These are phyloP conservation scores for Graphilbum fragrans DNA, from an alignment of 2,329 filamentous ascomycete species.

Conservation along the genomic window DNA sequence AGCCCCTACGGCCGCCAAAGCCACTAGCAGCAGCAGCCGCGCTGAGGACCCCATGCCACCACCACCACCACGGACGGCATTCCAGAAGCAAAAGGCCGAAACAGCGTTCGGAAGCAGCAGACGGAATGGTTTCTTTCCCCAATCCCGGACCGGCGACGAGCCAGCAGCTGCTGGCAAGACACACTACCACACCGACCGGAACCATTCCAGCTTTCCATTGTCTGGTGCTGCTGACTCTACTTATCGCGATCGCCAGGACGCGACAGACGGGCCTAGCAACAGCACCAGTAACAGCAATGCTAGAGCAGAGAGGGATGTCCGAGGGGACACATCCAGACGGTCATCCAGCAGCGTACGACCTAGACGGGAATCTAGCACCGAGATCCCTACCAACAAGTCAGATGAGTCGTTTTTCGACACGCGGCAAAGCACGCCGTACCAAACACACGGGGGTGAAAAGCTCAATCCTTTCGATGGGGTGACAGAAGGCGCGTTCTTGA, in stretches of 20 bases:
- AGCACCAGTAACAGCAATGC: too few relatives aligned
- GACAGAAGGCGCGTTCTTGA: slow-evolving; percentile 16
- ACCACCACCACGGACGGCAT: slow-evolving; percentile 35
- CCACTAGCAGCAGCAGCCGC: not conserved
- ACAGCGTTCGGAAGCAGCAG: slow-evolving; percentile 38
- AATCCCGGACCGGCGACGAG: slow-evolving; percentile 39
- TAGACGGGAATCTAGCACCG: slow-evolving; percentile 9
- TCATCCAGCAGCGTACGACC: slow-evolving; percentile 10
- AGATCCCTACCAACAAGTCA: slow-evolving; percentile 6
- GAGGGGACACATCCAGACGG: too few relatives aligned
- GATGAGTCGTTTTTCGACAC: slow-evolving; percentile 24
- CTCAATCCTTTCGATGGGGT: slow-evolving; percentile 41
- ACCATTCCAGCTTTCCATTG: slow-evolving; percentile 9
- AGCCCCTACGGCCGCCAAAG: not conserved
- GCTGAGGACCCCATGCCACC: slow-evolving; percentile 11
- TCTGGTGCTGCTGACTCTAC: too few relatives aligned
- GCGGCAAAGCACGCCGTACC: slow-evolving; percentile 47
- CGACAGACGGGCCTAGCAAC: too few relatives aligned
- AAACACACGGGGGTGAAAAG: slow-evolving; percentile 43
- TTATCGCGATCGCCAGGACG: too few relatives aligned
- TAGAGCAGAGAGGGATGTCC: too few relatives aligned
- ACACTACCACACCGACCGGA: slow-evolving; percentile 33
- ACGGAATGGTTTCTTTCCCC: slow-evolving; percentile 36
- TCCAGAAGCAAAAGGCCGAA: slow-evolving; percentile 39
- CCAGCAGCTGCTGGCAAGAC: slow-evolving; percentile 33